These are phyloP conservation scores for Zoysia pacifica DNA, from an alignment of 176 grass and related monocot species.

Conservation along the genomic window DNA sequence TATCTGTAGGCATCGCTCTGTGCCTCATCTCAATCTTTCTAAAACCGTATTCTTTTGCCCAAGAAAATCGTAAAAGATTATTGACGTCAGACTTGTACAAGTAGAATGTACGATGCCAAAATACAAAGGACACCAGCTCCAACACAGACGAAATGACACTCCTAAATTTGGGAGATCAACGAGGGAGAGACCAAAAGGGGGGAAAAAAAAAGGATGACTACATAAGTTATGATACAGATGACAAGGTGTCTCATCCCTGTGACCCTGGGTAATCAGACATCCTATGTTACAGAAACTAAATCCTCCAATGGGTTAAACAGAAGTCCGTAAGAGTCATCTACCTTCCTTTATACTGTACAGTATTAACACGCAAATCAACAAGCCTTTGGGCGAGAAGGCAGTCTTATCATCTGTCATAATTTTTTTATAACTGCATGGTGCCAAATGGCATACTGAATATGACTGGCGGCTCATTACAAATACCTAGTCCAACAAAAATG, in stretches of 20 bases:
- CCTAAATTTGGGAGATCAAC: slow-evolving; percentile 3
- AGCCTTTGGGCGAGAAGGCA: neutral
- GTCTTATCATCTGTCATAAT: neutral
- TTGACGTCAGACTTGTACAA: slow-evolving; percentile 23
- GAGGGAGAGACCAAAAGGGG: no score
- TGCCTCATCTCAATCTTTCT: no score
- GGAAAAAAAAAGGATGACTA: neutral
- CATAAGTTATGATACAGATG: neutral
- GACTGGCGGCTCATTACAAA: neutral
- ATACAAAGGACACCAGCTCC: neutral
- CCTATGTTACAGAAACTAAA: slow-evolving; percentile 30
- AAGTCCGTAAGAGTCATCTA: neutral
- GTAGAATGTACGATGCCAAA: slow-evolving; percentile 23
- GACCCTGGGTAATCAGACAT: slow-evolving; percentile 3
- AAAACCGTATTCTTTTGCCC: neutral
- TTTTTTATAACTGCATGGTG: neutral
- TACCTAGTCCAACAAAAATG: slow-evolving; percentile 31
- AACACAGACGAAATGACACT: neutral
- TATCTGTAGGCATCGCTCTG: no score
- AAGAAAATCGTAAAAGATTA: neutral
- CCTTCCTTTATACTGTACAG: slow-evolving; percentile 53
- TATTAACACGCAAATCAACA: slow-evolving; percentile 32
- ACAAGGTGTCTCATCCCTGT: neutral
- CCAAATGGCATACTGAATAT: slow-evolving; percentile 17
- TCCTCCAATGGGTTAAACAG: neutral